These are phyloP conservation scores for Sutorius australiensis DNA, from an alignment of 768 basidiomycete genomes.

Conservation along the genomic window DNA sequence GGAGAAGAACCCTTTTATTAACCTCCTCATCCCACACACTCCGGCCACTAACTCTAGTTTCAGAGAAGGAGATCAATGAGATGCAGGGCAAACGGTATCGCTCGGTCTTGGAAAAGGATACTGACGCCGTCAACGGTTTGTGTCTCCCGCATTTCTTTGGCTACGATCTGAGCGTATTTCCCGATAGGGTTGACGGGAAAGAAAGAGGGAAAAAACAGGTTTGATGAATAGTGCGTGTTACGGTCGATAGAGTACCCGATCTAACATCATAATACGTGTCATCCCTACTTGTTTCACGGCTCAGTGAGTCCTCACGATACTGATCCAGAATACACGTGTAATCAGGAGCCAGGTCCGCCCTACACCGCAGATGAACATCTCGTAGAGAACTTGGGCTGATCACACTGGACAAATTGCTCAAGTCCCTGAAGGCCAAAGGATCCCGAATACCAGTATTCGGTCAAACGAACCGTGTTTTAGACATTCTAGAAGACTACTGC, in stretches of 20 bases:
- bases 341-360: slow-evolving; percentile 91
- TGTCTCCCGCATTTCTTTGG: background rate
- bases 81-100: slow-evolving; percentile 99
- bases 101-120: slow-evolving; percentile 93
- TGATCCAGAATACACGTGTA: background rate
- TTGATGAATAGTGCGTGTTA: slow-evolving; percentile 79
- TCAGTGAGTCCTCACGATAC: slow-evolving; percentile 48
- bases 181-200: slow-evolving; percentile 79
- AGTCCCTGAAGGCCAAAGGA: slow-evolving; percentile 86
- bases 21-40: background rate
- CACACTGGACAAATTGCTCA: slow-evolving; percentile 90
- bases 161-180: background rate
- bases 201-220: slow-evolving; percentile 98
- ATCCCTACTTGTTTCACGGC: slow-evolving; percentile 90
- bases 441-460: slow-evolving; percentile 96
- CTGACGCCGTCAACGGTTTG: slow-evolving; percentile 94
- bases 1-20: slow-evolving; percentile 80
- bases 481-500: slow-evolving; percentile 97
- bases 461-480: slow-evolving; percentile 97
- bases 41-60: background rate
- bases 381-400: slow-evolving; percentile 91
- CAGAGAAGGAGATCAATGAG: slow-evolving; percentile 98
- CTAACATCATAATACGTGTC: slow-evolving; percentile 49
- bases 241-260: background rate
- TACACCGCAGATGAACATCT: slow-evolving; percentile 98